These are phyloP conservation scores for Sequoiadendron giganteum DNA, from an alignment of 75 land plant species.

Conservation along the genomic window DNA sequence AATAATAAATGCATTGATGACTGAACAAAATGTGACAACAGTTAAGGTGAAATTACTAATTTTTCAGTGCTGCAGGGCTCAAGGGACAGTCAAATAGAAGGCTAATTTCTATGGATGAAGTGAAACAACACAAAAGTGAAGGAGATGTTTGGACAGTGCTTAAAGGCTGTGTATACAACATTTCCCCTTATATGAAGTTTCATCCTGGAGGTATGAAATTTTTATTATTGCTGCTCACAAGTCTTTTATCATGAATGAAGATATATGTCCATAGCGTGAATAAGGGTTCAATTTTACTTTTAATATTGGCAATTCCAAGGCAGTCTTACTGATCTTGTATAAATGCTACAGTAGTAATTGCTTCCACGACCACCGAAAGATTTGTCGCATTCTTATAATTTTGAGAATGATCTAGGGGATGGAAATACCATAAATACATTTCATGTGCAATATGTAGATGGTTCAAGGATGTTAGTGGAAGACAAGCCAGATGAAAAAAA, in stretches of 20 bases:
- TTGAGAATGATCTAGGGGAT: background rate
- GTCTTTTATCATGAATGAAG: slow-evolving; percentile 3
- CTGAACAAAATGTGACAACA: background rate
- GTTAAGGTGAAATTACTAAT: slow-evolving; percentile 8
- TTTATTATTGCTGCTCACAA: background rate
- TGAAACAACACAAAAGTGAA: slow-evolving; percentile 71
- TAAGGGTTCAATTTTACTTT: background rate
- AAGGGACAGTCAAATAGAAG: slow-evolving; percentile 88
- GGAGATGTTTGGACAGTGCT: slow-evolving; percentile 93
- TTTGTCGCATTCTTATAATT: background rate
- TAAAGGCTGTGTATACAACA: slow-evolving; percentile 91
- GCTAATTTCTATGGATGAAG: slow-evolving; percentile 78
- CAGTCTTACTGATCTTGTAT: background rate
- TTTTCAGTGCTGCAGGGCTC: slow-evolving; percentile 42
- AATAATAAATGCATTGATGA: background rate
- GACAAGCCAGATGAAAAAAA: background rate
- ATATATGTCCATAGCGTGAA: background rate
- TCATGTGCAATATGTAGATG: background rate
- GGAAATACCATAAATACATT: background rate
- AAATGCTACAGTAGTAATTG: background rate
- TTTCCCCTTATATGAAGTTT: slow-evolving; percentile 89
- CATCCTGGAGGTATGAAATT: slow-evolving; percentile 88
- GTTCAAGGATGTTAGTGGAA: background rate
- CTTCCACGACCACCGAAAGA: background rate
- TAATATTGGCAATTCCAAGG: background rate